Evolutionary conservation across 352 stramenopile genomes (phyloP), one percentile per base, ranked within the genome.

Genomic region (Phytopythium mirpurense): DNA sequence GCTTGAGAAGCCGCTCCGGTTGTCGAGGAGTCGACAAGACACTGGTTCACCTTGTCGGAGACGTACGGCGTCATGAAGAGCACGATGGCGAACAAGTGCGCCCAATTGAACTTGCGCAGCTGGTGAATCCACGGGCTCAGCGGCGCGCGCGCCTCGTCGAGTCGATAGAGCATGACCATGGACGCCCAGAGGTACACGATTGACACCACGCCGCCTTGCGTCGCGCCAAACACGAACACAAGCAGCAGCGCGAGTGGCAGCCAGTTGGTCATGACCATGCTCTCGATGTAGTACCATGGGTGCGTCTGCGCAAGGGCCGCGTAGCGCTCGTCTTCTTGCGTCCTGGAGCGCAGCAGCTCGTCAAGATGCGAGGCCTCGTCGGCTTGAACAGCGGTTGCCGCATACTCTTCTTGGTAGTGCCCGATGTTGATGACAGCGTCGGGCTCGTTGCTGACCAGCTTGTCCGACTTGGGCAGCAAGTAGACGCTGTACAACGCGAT

Each of bases 61-160:
- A 95, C 55, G 56, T 76, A 86, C 9, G 83, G 81, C 18, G 74
- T 63, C 38, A 84, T 82, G 45, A 89, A 72, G 27, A 93, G 48
- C 2, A 88, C 68, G 45, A 93, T 87, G 9, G 88, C 60, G 44
- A 95, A 89, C 19, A 95, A 70, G 40, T 95, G 83, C 0, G 63
- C 65, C 85, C 85, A 95, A 46, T 91, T 93, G 72, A 74, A 91
- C 44, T 84, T 88, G 11, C 82, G 74, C 15, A 95, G 58, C 31
- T 81, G 74, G 23, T 85, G 74, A 37, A 95, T 83, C 82, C 79
- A 93, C 32, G 62, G 56, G 42, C 66, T 84, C 3, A 60, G 63
- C 16, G 80, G 78, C 23, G 74, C 45, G 5, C 83, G 78, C 12
- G 77, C 58, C 51, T 90, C 75, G 47, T 95, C 83, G 19, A 93